Evolutionary conservation across 108 stramenopile genomes (phyloP).

Genomic region (Pseudonitzschia delicatissima): DNA sequence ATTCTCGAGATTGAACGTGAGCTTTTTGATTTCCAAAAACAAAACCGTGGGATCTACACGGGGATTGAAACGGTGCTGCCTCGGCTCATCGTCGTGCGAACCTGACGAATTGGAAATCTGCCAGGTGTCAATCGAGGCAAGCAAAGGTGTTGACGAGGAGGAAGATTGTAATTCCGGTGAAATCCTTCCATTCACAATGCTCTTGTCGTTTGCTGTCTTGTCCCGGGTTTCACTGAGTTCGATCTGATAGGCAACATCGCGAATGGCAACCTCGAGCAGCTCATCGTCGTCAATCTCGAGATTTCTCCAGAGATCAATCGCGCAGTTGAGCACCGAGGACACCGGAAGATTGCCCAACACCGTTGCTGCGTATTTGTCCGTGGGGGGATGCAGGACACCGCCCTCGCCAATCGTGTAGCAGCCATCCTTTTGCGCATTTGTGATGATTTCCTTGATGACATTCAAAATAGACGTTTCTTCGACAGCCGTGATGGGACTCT

Average conservation of each 20-base stretch:
- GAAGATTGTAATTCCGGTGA: too few species aligned
- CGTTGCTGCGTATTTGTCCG: slow-evolving; percentile 45
- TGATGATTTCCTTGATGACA: slow-evolving; percentile 66
- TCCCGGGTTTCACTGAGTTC: slow-evolving; percentile 46
- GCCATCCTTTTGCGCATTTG: slow-evolving; percentile 66
- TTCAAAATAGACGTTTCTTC: slow-evolving; percentile 65
- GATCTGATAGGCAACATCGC: slow-evolving; percentile 80
- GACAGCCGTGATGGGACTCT: background rate
- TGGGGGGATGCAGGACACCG: slow-evolving; percentile 49
- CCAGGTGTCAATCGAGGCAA: background rate
- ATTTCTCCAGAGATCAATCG: slow-evolving; percentile 79
- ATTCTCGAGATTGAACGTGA: slow-evolving; percentile 64
- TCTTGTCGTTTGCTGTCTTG: slow-evolving; percentile 14
- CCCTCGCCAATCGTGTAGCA: slow-evolving; percentile 73
- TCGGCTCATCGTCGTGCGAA: slow-evolving; percentile 9
- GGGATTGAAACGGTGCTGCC: slow-evolving; percentile 54
- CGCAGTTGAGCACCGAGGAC: slow-evolving; percentile 66
- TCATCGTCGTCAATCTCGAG: slow-evolving; percentile 84
- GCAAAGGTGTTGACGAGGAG: background rate
- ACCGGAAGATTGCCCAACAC: slow-evolving; percentile 65
- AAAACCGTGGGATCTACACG: slow-evolving; percentile 71
- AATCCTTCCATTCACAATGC: background rate
- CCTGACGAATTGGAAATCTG: background rate
- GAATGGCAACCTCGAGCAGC: slow-evolving; percentile 73
- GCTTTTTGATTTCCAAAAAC: slow-evolving; percentile 74